Evolutionary conservation across 1,139 yeast genomes (phyloP), one percentile per base, ranked within the genome.

Genomic region (Nakaseomyces sp.): DNA sequence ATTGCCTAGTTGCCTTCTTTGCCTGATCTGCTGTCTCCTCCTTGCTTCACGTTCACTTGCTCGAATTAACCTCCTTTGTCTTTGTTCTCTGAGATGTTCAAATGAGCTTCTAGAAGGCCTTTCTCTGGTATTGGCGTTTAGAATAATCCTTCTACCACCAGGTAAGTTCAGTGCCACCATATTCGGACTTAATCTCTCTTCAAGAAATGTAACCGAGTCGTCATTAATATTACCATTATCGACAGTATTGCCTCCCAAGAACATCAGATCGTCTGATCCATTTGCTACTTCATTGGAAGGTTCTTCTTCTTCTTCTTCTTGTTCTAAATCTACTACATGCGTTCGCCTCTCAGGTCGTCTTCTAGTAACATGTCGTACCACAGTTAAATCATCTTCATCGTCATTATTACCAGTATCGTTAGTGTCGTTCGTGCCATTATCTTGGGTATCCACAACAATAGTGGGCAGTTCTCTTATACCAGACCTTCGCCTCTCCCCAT

Each of bases 21-120:
- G 36, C 1, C 36, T 10, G n/a, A 12, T n/a, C 12, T 19, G 25
- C 18, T 25, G 26, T 9, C 31, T 12, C 25, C 43, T 39, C 25
- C 43, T 30, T 32, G 37, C 43, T 33, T 26, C 32, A 31, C 35
- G 37, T n/a, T 41, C 45, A 18, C 43, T 36, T 38, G 42, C 42
- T 20, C 43, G 16, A 19, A 38, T 37, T 42, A 19, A 15, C 43
- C 41, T 31, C 31, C 32, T 28, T 16, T 37, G 15, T 35, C 37
- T 17, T 30, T 35, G 35, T 26, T 41, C 42, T 26, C 25, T 28
- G 41, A 44, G n/a, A 48, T 45, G 46, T 37, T 56, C 57, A 43
- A 58, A 60, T 1, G 63, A 59, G 24, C 58, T 50, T 29, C 59
- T 47, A 15, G 45, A 45, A 4, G 63, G 64, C 37, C 48, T 46